Base-by-base conservation (phyloP, 176 grass and related monocot species). In the Tillandsia leiboldiana region DNA sequence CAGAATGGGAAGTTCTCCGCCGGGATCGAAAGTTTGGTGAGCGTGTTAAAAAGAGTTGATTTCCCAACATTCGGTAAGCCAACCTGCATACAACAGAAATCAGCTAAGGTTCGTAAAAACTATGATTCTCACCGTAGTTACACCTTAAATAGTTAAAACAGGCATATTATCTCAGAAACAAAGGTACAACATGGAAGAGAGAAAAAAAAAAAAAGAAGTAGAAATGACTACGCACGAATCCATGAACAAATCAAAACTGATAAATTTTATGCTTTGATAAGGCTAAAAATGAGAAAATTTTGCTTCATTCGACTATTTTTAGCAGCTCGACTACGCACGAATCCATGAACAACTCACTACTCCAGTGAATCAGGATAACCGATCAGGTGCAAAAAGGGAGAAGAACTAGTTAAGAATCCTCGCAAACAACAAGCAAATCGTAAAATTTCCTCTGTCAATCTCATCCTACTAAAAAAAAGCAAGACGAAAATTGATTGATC, bases 1-100 rank as follows among this genome's bases (percentile, higher is more conserved):
- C 94, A 97, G 65, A 97, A 97, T 51, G 94, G 94, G 75, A 97
- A 97, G 51, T 97, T 97, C 80, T 97, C 94, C 5, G 94, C 94
- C 53, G 94, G 89, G 10, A 97, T 97, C 64, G 94, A 79, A 48
- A 97, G 72, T 76, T 97, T 97, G 7, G 94, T 97, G 50, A 97
- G 84, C 53, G 91, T 92, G 77, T 97, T 97, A 67, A 97, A 97
- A 24, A 97, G 77, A 53, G 94, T 97, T 77, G 94, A 97, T 81
- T 97, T 92, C 42, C 94, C 94, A 80, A 97, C 94, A 86, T 97
- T 97, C 70, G 94, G 94, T 81, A 97, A 80, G 10, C 94, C 94
- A 69, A 97, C 94, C 94, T 97, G 84, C 50, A 83, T 61, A 18
- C 15, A 18, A 61, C 15, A 9, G 0, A 22, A 14, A 59, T 58